Base-by-base conservation (phyloP, 345 rosid genomes). In the Angophora floribunda region DNA sequence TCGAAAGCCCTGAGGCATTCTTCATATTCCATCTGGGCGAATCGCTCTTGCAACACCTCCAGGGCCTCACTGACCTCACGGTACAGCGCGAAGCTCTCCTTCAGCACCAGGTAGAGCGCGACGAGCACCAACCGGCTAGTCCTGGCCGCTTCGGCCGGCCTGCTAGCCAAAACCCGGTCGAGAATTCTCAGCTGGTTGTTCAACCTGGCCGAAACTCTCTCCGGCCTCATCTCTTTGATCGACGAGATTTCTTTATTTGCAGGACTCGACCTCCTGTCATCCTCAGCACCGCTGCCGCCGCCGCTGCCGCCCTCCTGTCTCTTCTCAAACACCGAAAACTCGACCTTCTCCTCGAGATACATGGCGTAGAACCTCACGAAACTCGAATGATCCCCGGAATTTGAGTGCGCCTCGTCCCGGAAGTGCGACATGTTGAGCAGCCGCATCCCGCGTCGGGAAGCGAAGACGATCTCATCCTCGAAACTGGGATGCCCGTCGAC, bases 341-440 rank as follows among this genome's bases (percentile, higher is more conserved):
- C 98, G 9, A 97, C 92, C 90, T 91, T 92, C 92, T 97, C 95
- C 28, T 96, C 98, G 45, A 97, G 93, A 55, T 94, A 97, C 93
- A 89, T 67, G 7, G 98, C 96, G 51, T 95, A 95, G 86, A 94
- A 91, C 89, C 96, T 93, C 47, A 97, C 96, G 44, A 97, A 97
- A 8, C 92, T 96, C 0, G 96, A 92, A 55, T 96, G 95, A 91
- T 97, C 98, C 98, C 98, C 95, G 0, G 98, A 95, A 87, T 93
- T 95, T 13, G 99, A 96, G 91, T 97, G 99, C 1, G 98, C 98
- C 91, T 95, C 98, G 7, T 97, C 99, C 36, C 95, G 91, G 61
- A 97, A 97, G 91, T 93, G 96, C 6, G 97, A 90, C 97, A 97
- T 90, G 87, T 97, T 97, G 87, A 97, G 90, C 70, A 96, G 88